These are phyloP conservation scores for Suillus ampliporus DNA, from an alignment of 768 basidiomycete genomes.

Conservation along the genomic window DNA sequence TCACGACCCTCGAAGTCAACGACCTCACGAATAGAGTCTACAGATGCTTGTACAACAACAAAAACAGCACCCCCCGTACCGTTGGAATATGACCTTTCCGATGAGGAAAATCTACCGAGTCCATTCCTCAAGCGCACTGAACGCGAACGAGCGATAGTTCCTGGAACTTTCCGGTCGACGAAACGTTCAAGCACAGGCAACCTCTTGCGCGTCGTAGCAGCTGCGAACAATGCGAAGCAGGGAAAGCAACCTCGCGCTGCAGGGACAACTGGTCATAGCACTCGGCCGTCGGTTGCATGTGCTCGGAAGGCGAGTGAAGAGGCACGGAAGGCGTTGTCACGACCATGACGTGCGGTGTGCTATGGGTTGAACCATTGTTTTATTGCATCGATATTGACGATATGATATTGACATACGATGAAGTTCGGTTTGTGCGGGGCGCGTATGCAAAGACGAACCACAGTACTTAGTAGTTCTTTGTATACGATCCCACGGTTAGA, in stretches of 20 bases:
- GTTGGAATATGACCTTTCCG: constrained; percentile 68
- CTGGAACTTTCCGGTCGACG: constrained; percentile 22
- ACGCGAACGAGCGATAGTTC: constrained; percentile 33
- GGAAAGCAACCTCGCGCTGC: constrained; percentile 16
- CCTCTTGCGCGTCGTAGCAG: constrained; percentile 63
- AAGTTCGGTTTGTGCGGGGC: too few relatives aligned
- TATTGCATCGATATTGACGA: neutral
- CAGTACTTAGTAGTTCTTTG: too few relatives aligned
- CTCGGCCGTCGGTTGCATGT: constrained; percentile 50
- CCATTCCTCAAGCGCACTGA: constrained; percentile 75
- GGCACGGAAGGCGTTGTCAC: constrained; percentile 50
- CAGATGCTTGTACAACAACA: constrained; percentile 1
- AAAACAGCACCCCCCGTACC: constrained; percentile 31
- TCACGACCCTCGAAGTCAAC: constrained; percentile 26
- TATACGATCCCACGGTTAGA: too few relatives aligned
- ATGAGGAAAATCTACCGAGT: constrained; percentile 87
- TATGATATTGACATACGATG: neutral
- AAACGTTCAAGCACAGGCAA: constrained; percentile 59
- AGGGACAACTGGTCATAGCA: constrained; percentile 6
- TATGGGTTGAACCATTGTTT: neutral
- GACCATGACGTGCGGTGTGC: constrained; percentile 26
- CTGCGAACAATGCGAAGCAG: constrained; percentile 51
- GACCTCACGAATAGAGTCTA: constrained; percentile 20
- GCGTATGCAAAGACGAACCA: too few relatives aligned
- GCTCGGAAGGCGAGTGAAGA: constrained; percentile 58